phyloP scores from a whole-genome alignment of 352 stramenopile genomes.

The Detonula confervacea region DNA sequence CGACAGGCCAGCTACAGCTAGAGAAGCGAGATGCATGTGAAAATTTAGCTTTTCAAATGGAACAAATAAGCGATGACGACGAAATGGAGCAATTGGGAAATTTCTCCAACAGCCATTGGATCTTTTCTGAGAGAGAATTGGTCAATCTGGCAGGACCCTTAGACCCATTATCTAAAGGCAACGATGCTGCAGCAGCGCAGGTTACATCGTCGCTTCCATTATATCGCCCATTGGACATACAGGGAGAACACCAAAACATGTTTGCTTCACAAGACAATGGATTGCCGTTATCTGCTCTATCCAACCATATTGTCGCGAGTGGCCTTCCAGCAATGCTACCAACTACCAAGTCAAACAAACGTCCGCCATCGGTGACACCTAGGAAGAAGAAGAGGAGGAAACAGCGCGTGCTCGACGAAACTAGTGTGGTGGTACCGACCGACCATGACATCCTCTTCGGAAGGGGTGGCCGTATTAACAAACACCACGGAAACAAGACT shows the following conservation, averaged over 20 bases:
- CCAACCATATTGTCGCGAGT: neutral
- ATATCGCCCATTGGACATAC: neutral
- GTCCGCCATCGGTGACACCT: neutral
- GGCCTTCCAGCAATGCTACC: neutral
- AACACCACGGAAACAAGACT: slow-evolving; percentile 45
- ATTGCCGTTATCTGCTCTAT: neutral
- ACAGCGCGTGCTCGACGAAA: slow-evolving; percentile 5
- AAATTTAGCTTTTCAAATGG: too few species aligned
- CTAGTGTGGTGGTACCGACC: neutral
- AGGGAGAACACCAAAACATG: neutral
- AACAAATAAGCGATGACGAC: too few species aligned
- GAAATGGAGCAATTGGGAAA: too few species aligned
- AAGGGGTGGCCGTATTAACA: slow-evolving; percentile 47
- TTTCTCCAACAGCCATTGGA: too few species aligned
- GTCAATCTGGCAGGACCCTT: too few species aligned
- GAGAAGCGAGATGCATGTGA: too few species aligned
- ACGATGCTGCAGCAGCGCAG: neutral
- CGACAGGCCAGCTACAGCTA: too few species aligned
- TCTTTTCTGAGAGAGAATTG: too few species aligned
- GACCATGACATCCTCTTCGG: slow-evolving; percentile 51
- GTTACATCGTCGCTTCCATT: neutral
- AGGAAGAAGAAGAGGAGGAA: slow-evolving; percentile 15
- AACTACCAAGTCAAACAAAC: neutral
- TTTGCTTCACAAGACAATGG: neutral
- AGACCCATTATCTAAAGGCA: too few species aligned